Base-by-base conservation (phyloP, 441 rosid genomes). In the Eutrema salsugineum region DNA sequence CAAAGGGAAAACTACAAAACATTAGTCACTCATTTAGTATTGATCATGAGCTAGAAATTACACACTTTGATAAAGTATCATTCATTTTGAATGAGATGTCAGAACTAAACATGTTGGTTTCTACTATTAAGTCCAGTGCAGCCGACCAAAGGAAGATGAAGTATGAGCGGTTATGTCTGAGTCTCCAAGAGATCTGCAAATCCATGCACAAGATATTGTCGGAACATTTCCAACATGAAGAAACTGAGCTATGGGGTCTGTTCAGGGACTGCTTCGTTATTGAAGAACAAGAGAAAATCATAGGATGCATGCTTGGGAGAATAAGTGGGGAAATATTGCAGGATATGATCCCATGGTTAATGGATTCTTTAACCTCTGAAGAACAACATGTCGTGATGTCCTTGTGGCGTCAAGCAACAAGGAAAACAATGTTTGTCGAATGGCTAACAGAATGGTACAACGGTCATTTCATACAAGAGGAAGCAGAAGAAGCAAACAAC, bases 381-480 rank as follows among this genome's bases (percentile, higher is more conserved):
- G 98, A 95, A 72, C 91, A 85, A 54, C 77, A 68, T 48, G 68
- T 71, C 3, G 66, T 84, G 73, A 85, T 86, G 96, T 85, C 87
- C 48, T 76, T 86, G 56, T 89, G 87, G 97, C 79, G 79, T 35
- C 83, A 78, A 68, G 84, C 87, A 61, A 82, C 98, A 3, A 94
- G 83, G 79, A 84, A 86, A 73, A 92, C 98, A 50, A 90, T 84
- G 91, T 94, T 94, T 80, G 83, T 73, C 2, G 91, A 92, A 66
- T 94, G 99, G 98, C 70, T 94, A 67, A 76, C 73, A 71, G 97
- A 94, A 82, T 91, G 97, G 97, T 87, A 88, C 87, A 88, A 84
- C 44, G 89, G 88, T 15, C 63, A 87, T 63, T 50, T 61, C 32
- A 49, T 61, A 60, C 64, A 68, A 44, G 84, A 68, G 63, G 79